Conservation (phyloP, 768 basidiomycete species). For the Pleurotus ostreatus region DNA sequence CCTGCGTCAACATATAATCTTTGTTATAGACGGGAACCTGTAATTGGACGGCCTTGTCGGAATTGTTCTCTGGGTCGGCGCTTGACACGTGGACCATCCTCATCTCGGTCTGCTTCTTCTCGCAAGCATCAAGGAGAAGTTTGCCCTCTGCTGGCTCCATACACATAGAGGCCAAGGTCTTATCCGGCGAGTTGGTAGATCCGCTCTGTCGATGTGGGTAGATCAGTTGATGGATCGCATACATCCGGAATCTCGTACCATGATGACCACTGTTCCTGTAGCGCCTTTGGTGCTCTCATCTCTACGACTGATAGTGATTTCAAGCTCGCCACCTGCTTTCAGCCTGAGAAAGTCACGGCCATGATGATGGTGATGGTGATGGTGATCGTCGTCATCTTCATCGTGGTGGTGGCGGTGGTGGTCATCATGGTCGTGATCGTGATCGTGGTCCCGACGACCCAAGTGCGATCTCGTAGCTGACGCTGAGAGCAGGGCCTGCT, state of each 20-base stretch:
- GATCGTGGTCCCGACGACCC: neutral
- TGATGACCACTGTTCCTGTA: conserved; percentile 43
- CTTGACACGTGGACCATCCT: conserved; percentile 26
- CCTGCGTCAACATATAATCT: conserved; percentile 25
- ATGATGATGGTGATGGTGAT: conserved; percentile 16
- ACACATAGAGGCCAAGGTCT: conserved; percentile 36
- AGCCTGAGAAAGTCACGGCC: conserved; percentile 9
- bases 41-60: too few relatives aligned
- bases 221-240: neutral
- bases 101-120: conserved; percentile 40
- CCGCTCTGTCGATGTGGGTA: neutral
- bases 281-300: conserved; percentile 15
- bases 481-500: neutral
- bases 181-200: conserved; percentile 11
- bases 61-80: conserved; percentile 18
- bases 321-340: too few relatives aligned
- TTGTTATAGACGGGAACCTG: conserved; percentile 40
- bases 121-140: conserved; percentile 46
- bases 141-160: conserved; percentile 21
- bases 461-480: neutral
- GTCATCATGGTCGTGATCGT: conserved; percentile 7
- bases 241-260: conserved; percentile 29
- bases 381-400: conserved; percentile 18
- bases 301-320: neutral
- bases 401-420: conserved; percentile 15